Base-by-base conservation (phyloP, 768 basidiomycete genomes). In the button mushroom (Agaricus bisporus) region DNA sequence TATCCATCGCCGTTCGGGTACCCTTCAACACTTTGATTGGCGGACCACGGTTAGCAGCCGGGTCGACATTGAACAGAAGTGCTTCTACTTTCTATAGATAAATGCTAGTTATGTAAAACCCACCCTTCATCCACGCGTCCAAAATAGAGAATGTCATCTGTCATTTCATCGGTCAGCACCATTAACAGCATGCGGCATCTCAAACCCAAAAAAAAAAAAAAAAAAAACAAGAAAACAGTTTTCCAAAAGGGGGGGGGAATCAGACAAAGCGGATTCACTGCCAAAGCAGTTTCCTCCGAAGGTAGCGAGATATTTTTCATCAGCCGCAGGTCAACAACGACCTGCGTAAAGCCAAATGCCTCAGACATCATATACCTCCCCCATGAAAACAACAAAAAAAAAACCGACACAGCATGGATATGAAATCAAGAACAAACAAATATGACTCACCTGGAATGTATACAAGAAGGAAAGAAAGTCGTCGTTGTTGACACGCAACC, bases 271-370 rank as follows among this genome's bases (percentile, higher is more conserved):
- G 77, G 76, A 66, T 66, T 61, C 63, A 64, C 70, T 59, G 64
- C 73, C 73, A 73, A 77, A 70, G 72, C 60, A 68, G 70, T 61
- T 32, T 69, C 68, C 73, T 76, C 81, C 80, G 85, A 87, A 90
- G 88, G 88, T 89, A 89, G 87, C 86, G 88, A 90, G 88, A 80
- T 87, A 76, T 66, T 60, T 82, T 85, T 90, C 87, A 86, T 83
- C 88, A 89, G 68, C 32, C 74, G 85, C 83, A 80, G 79, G 80
- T 60, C 62, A 22, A 22, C 22, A 22, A 76, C 62, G 65, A 68
- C 79, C 74, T 73, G 81, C 86, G 60, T 89, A 88, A 88, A 88
- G 87, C 87, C 86, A 89, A 88, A 88, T 89, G 87, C 87, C 87
- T 89, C 87, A 88, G 87, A 83, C 86, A 89, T 89, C 87, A 85